phyloP scores from a whole-genome alignment of 371 early-diverging fungal genomes.

The Mucor racemosus region DNA sequence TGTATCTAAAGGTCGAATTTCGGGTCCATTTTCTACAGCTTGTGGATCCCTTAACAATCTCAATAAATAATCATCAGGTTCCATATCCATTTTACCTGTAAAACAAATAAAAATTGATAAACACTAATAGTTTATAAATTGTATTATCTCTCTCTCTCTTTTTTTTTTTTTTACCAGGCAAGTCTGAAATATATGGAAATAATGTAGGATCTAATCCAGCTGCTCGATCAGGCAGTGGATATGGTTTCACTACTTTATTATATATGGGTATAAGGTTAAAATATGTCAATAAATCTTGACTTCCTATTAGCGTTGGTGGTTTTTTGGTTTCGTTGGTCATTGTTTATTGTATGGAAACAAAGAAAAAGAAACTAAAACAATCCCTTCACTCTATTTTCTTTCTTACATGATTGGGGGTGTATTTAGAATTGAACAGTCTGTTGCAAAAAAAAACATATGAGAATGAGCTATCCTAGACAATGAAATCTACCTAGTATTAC shows the following conservation, averaged over 20 bases:
- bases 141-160: no score
- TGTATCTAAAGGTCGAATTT: conserved; percentile 43
- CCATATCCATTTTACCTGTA: conserved; percentile 44
- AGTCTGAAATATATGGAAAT: conserved; percentile 54
- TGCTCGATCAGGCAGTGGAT: conserved; percentile 46
- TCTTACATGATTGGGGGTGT: not conserved
- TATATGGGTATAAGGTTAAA: conserved; percentile 63
- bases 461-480: no score
- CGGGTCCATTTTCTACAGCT: conserved; percentile 36
- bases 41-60: conserved; percentile 51
- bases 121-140: not conserved
- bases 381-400: not conserved
- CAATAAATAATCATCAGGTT: conserved; percentile 48
- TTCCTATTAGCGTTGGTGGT: conserved; percentile 41
- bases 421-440: not conserved
- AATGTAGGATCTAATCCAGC: conserved; percentile 50
- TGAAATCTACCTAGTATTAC: no score
- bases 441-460: not conserved
- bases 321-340: conserved; percentile 9
- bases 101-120: not conserved
- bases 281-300: conserved; percentile 60
- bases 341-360: not conserved
- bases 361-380: conserved; percentile 1
- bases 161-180: conserved; percentile 54
- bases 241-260: conserved; percentile 60